Evolutionary conservation across 495 filamentous ascomycete species (phyloP).

Genomic region (Penicillium alfredii): DNA sequence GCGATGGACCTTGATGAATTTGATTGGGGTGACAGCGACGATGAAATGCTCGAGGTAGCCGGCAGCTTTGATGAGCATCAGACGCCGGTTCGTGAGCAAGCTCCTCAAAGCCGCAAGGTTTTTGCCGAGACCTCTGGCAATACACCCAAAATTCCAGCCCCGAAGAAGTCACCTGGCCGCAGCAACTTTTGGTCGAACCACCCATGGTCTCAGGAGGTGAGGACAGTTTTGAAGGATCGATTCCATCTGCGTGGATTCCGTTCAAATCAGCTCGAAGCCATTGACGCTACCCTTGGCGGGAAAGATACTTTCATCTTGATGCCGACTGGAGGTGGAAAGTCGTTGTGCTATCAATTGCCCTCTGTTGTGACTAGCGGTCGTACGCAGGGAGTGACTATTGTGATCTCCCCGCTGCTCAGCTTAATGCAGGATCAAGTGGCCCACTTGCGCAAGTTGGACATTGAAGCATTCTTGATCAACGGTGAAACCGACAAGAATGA

Average conservation of each 20-base stretch:
- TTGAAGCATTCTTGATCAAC: conserved; percentile 72
- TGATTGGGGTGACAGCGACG: conserved; percentile 61
- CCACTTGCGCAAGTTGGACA: conserved; percentile 67
- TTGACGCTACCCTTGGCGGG: conserved; percentile 83
- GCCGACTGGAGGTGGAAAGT: conserved; percentile 97
- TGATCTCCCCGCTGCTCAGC: conserved; percentile 89
- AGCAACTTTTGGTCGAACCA: conserved; percentile 40
- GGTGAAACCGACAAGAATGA: conserved; percentile 57
- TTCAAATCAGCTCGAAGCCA: conserved; percentile 88
- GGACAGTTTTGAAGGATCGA: conserved; percentile 63
- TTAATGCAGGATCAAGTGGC: conserved; percentile 94
- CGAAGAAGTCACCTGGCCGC: conserved; percentile 30
- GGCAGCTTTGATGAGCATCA: conserved; percentile 48
- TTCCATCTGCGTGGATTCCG: conserved; percentile 84
- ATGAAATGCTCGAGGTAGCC: conserved; percentile 60
- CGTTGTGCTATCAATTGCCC: conserved; percentile 92
- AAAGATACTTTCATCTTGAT: conserved; percentile 92
- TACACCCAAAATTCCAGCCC: conserved; percentile 21
- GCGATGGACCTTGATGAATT: conserved; percentile 49
- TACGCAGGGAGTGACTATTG: conserved; percentile 82
- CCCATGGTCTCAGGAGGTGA: conserved; percentile 84
- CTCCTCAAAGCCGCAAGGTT: conserved; percentile 32
- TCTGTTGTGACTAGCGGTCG: conserved; percentile 75
- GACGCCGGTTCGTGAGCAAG: conserved; percentile 16
- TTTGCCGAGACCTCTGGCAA: conserved; percentile 56